Percentiles rank a stretch among this genome's conserved stretches.
Conservation (phyloP, 306 rosid genomes). For the Castanospermum australe region DNA sequence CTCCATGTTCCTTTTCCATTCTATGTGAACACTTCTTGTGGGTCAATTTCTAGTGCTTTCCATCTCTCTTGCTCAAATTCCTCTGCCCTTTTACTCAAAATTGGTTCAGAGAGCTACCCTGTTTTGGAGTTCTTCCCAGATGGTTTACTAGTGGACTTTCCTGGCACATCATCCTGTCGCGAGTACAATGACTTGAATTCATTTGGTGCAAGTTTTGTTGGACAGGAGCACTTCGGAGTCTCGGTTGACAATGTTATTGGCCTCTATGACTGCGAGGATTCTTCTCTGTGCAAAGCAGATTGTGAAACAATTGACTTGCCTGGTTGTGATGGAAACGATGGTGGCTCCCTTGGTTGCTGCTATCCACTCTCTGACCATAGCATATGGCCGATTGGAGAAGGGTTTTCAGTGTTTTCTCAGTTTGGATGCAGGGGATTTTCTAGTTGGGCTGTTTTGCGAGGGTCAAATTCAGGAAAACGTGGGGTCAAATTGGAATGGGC, state of each 20-base stretch:
- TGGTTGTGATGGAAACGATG: constrained; percentile 61
- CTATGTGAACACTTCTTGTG: constrained; percentile 64
- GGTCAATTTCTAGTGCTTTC: constrained; percentile 52
- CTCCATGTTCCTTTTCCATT: constrained; percentile 78
- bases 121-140: constrained; percentile 73
- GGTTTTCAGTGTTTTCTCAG: constrained; percentile 48
- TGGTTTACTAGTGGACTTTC: constrained; percentile 74
- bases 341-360: constrained; percentile 74
- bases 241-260: constrained; percentile 79
- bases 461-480: constrained; percentile 45
- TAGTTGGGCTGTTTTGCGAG: constrained; percentile 55
- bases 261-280: constrained; percentile 91
- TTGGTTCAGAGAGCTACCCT: constrained; percentile 45
- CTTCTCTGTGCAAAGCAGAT: constrained; percentile 76
- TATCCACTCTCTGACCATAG: constrained; percentile 66
- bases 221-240: constrained; percentile 54
- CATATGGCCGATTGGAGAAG: constrained; percentile 53
- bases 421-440: constrained; percentile 73
- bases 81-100: constrained; percentile 59
- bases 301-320: constrained; percentile 70
- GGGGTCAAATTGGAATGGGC: constrained; percentile 77
- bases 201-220: constrained; percentile 44
- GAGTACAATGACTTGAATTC: constrained; percentile 79
- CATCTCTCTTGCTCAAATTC: constrained; percentile 69
- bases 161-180: constrained; percentile 63